Conservation (phyloP, 768 basidiomycete genomes). For the Melanogaster broomeanus region DNA sequence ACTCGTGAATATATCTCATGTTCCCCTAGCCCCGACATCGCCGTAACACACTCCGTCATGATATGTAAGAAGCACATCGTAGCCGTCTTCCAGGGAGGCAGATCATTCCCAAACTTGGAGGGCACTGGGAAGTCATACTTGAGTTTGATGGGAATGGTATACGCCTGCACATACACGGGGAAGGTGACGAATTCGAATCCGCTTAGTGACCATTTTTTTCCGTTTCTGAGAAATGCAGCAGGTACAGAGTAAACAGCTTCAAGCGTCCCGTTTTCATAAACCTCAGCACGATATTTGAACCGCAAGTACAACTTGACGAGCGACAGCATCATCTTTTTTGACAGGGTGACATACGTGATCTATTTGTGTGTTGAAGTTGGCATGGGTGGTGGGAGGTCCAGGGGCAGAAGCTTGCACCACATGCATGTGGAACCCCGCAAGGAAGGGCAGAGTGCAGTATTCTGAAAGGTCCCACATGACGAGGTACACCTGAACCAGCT, state of each 20-base stretch:
- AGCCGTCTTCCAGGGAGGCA: conserved; percentile 95
- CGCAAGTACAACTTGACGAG: conserved; percentile 75
- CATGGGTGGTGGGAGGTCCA: conserved; percentile 10
- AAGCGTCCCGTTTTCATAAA: conserved; percentile 82
- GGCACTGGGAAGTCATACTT: conserved; percentile 94
- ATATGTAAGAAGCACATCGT: conserved; percentile 74
- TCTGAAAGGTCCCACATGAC: conserved; percentile 85
- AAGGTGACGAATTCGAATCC: neutral
- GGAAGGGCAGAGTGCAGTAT: conserved; percentile 84
- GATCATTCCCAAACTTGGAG: conserved; percentile 84
- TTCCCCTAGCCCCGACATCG: conserved; percentile 50
- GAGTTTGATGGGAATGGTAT: conserved; percentile 87
- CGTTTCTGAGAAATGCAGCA: neutral
- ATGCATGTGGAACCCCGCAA: conserved; percentile 70
- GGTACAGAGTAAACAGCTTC: conserved; percentile 80
- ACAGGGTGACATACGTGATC: conserved; percentile 87
- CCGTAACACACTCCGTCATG: conserved; percentile 63
- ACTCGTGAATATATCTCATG: conserved; percentile 37
- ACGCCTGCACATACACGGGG: conserved; percentile 60
- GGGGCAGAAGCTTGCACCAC: conserved; percentile 2
- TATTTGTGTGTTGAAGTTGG: conserved; percentile 49
- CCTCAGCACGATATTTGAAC: conserved; percentile 58
- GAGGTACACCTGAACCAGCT: conserved; percentile 58
- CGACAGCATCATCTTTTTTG: conserved; percentile 85
- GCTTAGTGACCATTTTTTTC: too few relatives aligned